Conservation (phyloP, 352 stramenopile genomes). For the Globisporangium camurandrum region DNA sequence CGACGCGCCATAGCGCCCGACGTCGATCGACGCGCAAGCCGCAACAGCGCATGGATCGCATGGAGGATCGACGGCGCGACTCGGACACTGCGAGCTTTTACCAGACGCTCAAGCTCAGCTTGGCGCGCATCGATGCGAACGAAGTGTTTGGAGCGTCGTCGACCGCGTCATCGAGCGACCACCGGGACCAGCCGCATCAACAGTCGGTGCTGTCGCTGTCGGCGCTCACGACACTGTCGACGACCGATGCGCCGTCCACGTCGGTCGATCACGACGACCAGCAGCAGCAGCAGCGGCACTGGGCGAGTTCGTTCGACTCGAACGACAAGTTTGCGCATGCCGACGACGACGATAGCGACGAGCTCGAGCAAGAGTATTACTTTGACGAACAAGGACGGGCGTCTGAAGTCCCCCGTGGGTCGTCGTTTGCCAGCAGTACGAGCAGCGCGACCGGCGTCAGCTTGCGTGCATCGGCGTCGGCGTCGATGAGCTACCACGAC, state of each 20-base stretch:
- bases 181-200: background rate
- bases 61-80: background rate
- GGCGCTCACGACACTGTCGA: background rate
- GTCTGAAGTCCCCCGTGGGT: slow-evolving; percentile 7
- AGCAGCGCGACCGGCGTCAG: background rate
- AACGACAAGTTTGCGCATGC: background rate
- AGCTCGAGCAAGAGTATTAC: slow-evolving; percentile 11
- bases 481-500: background rate
- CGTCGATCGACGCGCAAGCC: background rate
- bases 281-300: slow-evolving; percentile 4
- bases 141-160: slow-evolving; percentile 5
- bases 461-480: background rate
- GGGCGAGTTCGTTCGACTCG: slow-evolving; percentile 10
- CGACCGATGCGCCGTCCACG: too few relatives aligned
- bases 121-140: slow-evolving; percentile 8
- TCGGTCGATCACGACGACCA: slow-evolving; percentile 6
- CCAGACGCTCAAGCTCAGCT: slow-evolving; percentile 10
- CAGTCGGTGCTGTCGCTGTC: too few relatives aligned
- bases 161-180: too few relatives aligned
- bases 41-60: background rate
- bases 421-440: slow-evolving; percentile 1
- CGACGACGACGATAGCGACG: slow-evolving; percentile 1
- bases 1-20: background rate
- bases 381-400: slow-evolving; percentile 9
- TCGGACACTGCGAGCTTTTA: slow-evolving; percentile 4